Conservation (phyloP, 768 basidiomycete species). For the Rhodocollybia butyracea region DNA sequence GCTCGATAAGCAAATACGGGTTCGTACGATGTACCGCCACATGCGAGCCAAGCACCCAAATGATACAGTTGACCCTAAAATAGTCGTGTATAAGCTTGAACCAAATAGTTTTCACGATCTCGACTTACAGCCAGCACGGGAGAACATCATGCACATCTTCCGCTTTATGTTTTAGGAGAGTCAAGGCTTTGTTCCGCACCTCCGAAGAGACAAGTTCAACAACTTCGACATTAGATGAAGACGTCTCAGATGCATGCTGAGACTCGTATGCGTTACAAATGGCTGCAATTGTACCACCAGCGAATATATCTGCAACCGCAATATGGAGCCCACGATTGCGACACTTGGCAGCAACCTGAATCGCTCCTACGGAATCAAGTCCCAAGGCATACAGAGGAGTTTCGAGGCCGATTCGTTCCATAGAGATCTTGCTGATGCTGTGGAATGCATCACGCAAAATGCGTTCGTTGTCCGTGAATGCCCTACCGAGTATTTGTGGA, state of each 20-base stretch:
- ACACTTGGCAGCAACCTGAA: constrained; percentile 39
- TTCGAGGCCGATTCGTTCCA: constrained; percentile 23
- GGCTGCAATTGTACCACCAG: constrained; percentile 33
- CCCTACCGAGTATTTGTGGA: not conserved
- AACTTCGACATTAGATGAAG: not conserved
- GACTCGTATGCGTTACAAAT: constrained; percentile 17
- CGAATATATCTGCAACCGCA: constrained; percentile 37
- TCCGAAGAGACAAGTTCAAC: not conserved
- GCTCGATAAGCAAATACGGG: constrained; percentile 40
- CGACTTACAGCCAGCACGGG: constrained; percentile 14
- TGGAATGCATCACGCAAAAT: constrained; percentile 1
- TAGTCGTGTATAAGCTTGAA: no score
- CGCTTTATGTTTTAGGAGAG: not conserved
- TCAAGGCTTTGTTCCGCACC: not conserved
- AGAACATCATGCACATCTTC: constrained; percentile 1
- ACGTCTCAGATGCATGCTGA: not conserved
- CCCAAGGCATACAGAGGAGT: constrained; percentile 40
- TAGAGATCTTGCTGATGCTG: constrained; percentile 19
- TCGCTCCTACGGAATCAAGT: constrained; percentile 49
- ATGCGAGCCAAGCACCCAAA: constrained; percentile 42
- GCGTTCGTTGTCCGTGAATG: not conserved
- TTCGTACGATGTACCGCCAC: constrained; percentile 37
- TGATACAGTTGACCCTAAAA: constrained; percentile 22
- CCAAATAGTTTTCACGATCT: no score
- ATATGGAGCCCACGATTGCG: constrained; percentile 32